Base-by-base conservation (phyloP, 306 rosid genomes). In the Gastrolobium bilobum region DNA sequence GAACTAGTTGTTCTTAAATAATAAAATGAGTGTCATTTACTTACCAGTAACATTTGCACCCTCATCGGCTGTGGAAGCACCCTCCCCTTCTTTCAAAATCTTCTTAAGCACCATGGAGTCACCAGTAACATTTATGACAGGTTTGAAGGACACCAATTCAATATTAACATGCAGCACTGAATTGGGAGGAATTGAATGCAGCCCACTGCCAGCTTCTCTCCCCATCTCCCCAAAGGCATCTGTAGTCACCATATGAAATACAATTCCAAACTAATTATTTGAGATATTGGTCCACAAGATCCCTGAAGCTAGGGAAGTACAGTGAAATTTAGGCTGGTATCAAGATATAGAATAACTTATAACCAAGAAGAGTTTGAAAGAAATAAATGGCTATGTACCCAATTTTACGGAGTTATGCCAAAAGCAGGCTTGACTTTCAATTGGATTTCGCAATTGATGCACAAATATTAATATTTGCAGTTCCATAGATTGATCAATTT, bases 41-140 rank as follows among this genome's bases (percentile, higher is more conserved):
- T 77, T 87, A 89, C 97, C 78, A 20, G 89, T 88, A 64, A 91
- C 97, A 48, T 57, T 40, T 80, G 97, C 88, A 71, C 91, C 91
- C 74, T 91, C 94, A 58, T 88, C 71, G 20, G 97, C 90, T 52
- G 80, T 78, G 68, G 30, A 67, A 80, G 86, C 74, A 57, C 89
- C 86, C 70, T 88, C 91, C 74, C 94, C 97, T 84, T 88, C 91
- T 80, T 81, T 85, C 73, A 88, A 43, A 51, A 90, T 88, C 83
- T 88, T 89, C 84, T 91, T 91, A 35, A 88, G 33, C 78, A 91
- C 91, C 88, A 81, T 90, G 78, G 82, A 84, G 81, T 86, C 91
- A 29, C 94, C 92, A 33, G 83, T 89, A 80, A 90, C 83, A 84
- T 91, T 84, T 72, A 90, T 82, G 73, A 90, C 94, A 51, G 88